Evolutionary conservation across 371 early-diverging fungal genomes (phyloP), one percentile per base, ranked within the genome.

Genomic region (Chytridiales sp.): DNA sequence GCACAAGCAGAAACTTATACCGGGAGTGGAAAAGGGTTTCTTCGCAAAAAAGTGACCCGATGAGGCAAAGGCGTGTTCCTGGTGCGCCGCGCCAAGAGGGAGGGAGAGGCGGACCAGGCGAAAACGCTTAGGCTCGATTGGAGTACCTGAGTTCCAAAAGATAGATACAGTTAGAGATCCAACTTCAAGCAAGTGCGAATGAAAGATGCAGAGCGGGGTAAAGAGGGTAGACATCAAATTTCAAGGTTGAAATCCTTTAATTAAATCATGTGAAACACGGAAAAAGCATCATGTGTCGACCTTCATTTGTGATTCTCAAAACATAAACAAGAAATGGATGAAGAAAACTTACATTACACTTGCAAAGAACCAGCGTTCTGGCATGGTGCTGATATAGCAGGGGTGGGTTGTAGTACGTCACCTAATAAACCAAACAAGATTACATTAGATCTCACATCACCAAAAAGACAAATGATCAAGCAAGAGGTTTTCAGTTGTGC

Each of bases 251-350:
- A 30, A 43, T 54, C 27, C 27, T 54, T 43, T 54, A 27, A 26
- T 48, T 29, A 32, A 41, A 31, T 56, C 56, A 56, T 30, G 56
- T 56, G 56, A 56, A 56, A 56, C 56, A 56, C 56, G 56, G 56
- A 56, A 44, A 40, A 56, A 56, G 38, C 56, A 56, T 56, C 46
- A 43, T 56, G 17, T 56, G 43, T 26, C 19, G 35, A 4, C 5
- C 27, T 36, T 27, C 2, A 38, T 35, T 17, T 11, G 6, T 22
- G 13, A n/a, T 11, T 1, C 1, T 13, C 22, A 22, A 8, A 31
- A 2, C 11, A 29, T 29, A 8, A 15, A 17, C 15, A 19, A 32
- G 19, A 27, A 17, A 17, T 40, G 8, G 31, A 41, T 35, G 19
- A 30, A 11, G 24, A 30, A 19, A 42, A 42, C 9, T 3, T 11